Evolutionary conservation across 2,329 filamentous ascomycete genomes (phyloP).

Genomic region (Furcasterigmium furcatum): DNA sequence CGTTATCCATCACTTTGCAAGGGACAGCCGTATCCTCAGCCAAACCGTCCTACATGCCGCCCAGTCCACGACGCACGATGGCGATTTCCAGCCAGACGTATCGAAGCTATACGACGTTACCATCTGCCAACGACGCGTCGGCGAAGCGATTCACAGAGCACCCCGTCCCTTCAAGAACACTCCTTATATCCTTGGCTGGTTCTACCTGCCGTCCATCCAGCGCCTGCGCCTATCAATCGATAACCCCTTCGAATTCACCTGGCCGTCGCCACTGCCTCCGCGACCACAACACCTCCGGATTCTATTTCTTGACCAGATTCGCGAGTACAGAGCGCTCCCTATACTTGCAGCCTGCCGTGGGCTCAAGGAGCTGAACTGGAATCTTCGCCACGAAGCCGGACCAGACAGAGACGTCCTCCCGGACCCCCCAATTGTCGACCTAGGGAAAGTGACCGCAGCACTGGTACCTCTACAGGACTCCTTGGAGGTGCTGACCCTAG

Average conservation of each 20-base stretch:
- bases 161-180: background rate
- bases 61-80: background rate
- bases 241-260: background rate
- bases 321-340: background rate
- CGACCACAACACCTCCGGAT: background rate
- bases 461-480: background rate
- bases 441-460: background rate
- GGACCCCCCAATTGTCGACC: background rate
- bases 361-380: background rate
- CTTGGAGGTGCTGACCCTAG: background rate
- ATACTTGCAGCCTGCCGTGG: background rate
- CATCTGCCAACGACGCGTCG: background rate
- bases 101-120: background rate
- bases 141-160: background rate
- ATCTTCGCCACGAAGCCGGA: background rate
- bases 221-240: background rate
- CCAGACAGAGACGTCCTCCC: background rate
- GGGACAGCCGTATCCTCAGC: background rate
- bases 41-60: background rate
- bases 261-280: background rate
- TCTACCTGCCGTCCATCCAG: background rate
- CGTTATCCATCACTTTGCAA: background rate
- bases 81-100: background rate
- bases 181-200: background rate
- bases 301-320: background rate